phyloP scores from a whole-genome alignment of 2,329 filamentous ascomycete genomes.

The Tolypocladium album region DNA sequence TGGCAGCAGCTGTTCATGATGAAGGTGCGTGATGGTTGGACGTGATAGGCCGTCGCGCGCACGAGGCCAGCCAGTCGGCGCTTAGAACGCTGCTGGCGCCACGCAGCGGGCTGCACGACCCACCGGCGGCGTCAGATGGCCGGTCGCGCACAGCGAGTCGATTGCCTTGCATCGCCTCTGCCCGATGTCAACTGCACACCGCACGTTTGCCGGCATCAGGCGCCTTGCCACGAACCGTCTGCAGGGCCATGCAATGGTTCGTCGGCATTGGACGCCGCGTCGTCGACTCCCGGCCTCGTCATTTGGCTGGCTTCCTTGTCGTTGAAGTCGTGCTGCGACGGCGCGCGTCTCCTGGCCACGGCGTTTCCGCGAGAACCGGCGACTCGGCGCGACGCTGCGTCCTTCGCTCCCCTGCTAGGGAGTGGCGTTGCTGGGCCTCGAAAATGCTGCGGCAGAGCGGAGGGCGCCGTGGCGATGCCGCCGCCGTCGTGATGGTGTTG shows the following conservation, averaged over 20 bases:
- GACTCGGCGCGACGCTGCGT: neutral
- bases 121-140: conserved; percentile 26
- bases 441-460: neutral
- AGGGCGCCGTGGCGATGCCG: neutral
- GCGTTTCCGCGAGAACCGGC: neutral
- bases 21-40: conserved; percentile 12
- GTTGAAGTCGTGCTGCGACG: neutral
- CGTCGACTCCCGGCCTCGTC: neutral
- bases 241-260: conserved; percentile 17
- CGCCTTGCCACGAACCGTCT: conserved; percentile 16
- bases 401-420: neutral
- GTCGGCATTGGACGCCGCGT: conserved; percentile 18
- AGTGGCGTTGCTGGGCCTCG: neutral
- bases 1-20: conserved; percentile 11
- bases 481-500: conserved; percentile 1
- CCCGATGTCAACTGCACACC: neutral
- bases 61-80: conserved; percentile 22
- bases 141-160: conserved; percentile 27
- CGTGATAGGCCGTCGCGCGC: conserved; percentile 21
- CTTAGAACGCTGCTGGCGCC: conserved; percentile 22
- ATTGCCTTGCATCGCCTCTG: conserved; percentile 24
- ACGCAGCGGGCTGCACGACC: conserved; percentile 23
- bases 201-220: neutral
- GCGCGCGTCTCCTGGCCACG: neutral
- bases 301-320: neutral